These are phyloP conservation scores for Stenocarpella maydis DNA, from an alignment of 2,329 filamentous ascomycete genomes.

Conservation along the genomic window DNA sequence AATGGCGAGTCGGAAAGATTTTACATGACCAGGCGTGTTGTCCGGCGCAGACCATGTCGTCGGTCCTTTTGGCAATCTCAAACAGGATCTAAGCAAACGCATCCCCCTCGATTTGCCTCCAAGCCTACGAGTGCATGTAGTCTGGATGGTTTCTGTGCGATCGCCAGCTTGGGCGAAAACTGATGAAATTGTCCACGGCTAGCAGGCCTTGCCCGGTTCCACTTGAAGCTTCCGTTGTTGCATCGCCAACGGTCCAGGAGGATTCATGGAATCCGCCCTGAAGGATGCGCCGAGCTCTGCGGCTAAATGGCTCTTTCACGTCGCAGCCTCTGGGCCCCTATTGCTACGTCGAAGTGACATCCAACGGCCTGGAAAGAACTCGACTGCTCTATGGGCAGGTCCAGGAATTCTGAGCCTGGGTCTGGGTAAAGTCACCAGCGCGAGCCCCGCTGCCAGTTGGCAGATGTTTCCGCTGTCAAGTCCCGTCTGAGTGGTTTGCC, in stretches of 20 bases:
- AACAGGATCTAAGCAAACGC: background rate
- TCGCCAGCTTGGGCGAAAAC: background rate
- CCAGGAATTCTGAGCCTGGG: background rate
- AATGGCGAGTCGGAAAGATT: background rate
- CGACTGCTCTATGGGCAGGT: background rate
- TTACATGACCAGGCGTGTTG: background rate
- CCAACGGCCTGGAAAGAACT: background rate
- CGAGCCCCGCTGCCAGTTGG: constrained; percentile 15
- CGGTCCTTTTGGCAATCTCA: constrained; percentile 2
- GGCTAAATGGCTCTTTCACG: background rate
- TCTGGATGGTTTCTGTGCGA: background rate
- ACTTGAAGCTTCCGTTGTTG: background rate
- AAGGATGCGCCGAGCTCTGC: background rate
- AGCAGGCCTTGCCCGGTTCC: background rate
- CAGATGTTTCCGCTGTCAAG: constrained; percentile 21
- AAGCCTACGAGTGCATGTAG: background rate
- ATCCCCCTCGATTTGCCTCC: background rate
- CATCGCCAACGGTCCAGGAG: background rate
- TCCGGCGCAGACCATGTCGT: background rate
- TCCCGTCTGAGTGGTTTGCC: constrained; percentile 21
- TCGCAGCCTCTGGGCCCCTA: background rate
- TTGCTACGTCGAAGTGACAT: background rate
- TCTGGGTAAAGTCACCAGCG: background rate
- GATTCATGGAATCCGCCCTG: background rate
- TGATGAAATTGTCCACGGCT: background rate